Evolutionary conservation across 2,329 filamentous ascomycete species (phyloP).

Genomic region (Venturia nashicola): DNA sequence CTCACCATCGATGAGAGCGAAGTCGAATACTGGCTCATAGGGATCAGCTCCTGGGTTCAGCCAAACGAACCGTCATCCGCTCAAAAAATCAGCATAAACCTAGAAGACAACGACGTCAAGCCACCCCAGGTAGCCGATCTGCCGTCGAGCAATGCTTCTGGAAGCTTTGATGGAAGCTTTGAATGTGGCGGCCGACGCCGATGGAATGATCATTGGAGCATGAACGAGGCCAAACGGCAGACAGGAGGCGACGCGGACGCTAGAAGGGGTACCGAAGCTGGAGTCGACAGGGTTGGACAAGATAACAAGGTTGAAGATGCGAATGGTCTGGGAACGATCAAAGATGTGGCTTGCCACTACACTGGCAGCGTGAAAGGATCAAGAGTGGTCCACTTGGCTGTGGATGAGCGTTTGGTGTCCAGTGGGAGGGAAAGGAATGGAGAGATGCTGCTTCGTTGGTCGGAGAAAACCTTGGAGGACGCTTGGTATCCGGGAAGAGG

Average conservation of each 20-base stretch:
- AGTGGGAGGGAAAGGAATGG: not conserved
- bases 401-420: not conserved
- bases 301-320: not conserved
- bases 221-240: not conserved
- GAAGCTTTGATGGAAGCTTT: not conserved
- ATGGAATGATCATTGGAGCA: not conserved
- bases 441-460: not conserved
- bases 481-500: not conserved
- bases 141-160: not conserved
- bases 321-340: no score
- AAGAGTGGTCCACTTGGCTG: not conserved
- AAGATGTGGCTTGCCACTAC: no score
- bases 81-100: not conserved
- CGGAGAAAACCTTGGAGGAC: not conserved
- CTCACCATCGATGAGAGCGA: not conserved
- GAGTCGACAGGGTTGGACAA: not conserved
- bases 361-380: no score
- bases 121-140: not conserved
- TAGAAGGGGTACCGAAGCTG: not conserved
- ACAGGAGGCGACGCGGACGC: not conserved
- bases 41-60: not conserved
- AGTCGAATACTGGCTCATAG: not conserved
- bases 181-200: not conserved
- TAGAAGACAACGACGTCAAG: not conserved
- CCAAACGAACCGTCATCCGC: not conserved